These are phyloP conservation scores for Mallotus japonicus DNA, from an alignment of 441 rosid genomes.

Conservation along the genomic window DNA sequence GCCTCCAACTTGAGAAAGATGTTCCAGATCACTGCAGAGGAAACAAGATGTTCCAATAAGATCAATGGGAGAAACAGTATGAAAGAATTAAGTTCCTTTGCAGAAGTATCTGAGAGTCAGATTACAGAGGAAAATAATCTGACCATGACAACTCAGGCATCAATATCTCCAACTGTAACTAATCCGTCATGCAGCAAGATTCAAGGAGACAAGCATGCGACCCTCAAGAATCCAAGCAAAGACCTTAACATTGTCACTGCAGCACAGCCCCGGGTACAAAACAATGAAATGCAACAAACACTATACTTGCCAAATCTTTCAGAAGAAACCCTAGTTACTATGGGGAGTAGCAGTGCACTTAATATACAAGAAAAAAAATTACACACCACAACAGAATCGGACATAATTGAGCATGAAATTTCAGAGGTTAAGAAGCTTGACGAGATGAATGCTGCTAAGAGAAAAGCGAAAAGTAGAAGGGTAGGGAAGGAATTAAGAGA, in stretches of 20 bases:
- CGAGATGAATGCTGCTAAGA: slow-evolving; percentile 37
- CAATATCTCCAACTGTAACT: slow-evolving; percentile 33
- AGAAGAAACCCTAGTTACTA: slow-evolving; percentile 32
- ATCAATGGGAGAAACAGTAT: slow-evolving; percentile 24
- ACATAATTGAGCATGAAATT: slow-evolving; percentile 39
- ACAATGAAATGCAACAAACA: slow-evolving; percentile 32
- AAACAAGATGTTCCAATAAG: slow-evolving; percentile 30
- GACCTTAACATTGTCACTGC: slow-evolving; percentile 29
- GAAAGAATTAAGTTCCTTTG: slow-evolving; percentile 28
- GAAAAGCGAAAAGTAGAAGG: slow-evolving; percentile 46
- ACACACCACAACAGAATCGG: slow-evolving; percentile 35
- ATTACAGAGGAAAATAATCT: slow-evolving; percentile 27
- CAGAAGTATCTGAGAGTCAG: slow-evolving; percentile 32
- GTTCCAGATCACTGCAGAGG: slow-evolving; percentile 30
- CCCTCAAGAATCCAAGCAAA: slow-evolving; percentile 27
- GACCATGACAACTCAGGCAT: slow-evolving; percentile 23
- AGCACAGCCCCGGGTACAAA: slow-evolving; percentile 27
- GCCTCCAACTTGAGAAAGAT: slow-evolving; percentile 29
- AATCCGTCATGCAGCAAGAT: slow-evolving; percentile 31
- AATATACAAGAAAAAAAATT: slow-evolving; percentile 29
- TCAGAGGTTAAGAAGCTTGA: slow-evolving; percentile 39
- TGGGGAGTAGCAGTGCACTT: slow-evolving; percentile 41
- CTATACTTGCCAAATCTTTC: slow-evolving; percentile 24
- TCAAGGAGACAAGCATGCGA: slow-evolving; percentile 30
- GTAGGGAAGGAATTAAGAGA: slow-evolving; percentile 49